These are phyloP conservation scores for Cladophialophora bantiana DNA, from an alignment of 2,329 filamentous ascomycete species.

Conservation along the genomic window DNA sequence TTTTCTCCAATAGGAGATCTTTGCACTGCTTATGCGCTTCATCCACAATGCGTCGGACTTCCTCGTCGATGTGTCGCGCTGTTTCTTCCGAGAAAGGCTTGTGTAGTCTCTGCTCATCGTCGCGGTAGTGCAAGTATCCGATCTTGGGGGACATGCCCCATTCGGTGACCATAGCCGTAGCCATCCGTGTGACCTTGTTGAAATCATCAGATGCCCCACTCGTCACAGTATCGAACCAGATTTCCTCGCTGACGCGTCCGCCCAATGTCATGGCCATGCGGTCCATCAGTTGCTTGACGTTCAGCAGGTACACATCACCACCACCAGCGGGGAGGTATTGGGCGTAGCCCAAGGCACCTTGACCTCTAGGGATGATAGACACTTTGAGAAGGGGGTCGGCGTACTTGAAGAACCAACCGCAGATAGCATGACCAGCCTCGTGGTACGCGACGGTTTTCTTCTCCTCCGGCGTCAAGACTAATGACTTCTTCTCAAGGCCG, in stretches of 20 bases:
- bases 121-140: conserved; percentile 88
- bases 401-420: conserved; percentile 95
- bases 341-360: conserved; percentile 91
- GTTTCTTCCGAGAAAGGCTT: conserved; percentile 98
- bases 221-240: conserved; percentile 96
- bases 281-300: conserved; percentile 93
- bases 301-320: conserved; percentile 91
- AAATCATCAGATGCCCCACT: conserved; percentile 96
- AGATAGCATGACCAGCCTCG: conserved; percentile 97
- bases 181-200: conserved; percentile 96
- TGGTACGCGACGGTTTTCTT: conserved; percentile 97
- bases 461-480: conserved; percentile 90
- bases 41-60: conserved; percentile 90
- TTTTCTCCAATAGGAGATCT: conserved; percentile 82
- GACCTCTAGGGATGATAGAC: conserved; percentile 95
- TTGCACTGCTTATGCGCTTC: conserved; percentile 92
- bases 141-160: conserved; percentile 98
- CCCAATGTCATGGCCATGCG: conserved; percentile 99
- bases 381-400: conserved; percentile 98
- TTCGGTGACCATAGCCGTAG: conserved; percentile 97
- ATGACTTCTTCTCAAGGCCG: conserved; percentile 94
- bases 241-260: conserved; percentile 91
- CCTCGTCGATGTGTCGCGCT: conserved; percentile 86
- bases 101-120: conserved; percentile 79
- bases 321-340: conserved; percentile 86